Conservation (phyloP, 306 rosid genomes). For the Pyrus bretschneideri region DNA sequence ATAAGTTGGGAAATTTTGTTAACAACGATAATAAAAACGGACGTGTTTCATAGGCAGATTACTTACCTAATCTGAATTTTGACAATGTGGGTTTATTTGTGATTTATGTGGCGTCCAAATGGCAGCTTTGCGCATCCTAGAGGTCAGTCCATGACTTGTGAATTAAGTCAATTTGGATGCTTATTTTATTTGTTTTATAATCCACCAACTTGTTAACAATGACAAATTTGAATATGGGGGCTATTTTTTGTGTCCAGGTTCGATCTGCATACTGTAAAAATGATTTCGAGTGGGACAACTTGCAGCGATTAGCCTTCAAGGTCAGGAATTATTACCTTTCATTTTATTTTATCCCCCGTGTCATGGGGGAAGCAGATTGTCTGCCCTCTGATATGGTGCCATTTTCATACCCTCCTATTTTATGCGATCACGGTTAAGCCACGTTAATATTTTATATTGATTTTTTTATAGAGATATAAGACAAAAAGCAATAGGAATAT, state of each 20-base stretch:
- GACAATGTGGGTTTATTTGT: not conserved
- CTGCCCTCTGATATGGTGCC: no score
- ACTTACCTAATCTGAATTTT: conserved; percentile 3
- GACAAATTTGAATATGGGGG: not conserved
- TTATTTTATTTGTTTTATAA: not conserved
- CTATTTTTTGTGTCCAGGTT: conserved; percentile 39
- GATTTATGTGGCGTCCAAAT: conserved; percentile 19
- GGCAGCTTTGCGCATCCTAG: conserved; percentile 74
- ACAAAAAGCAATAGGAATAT: no score
- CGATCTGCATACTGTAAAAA: conserved; percentile 80
- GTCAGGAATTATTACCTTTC: conserved; percentile 20
- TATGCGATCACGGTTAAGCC: no score
- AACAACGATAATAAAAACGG: no score
- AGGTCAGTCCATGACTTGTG: conserved; percentile 39
- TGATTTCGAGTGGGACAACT: conserved; percentile 90
- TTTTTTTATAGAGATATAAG: no score
- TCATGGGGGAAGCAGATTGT: not conserved
- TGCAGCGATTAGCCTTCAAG: conserved; percentile 60
- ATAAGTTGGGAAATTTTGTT: no score
- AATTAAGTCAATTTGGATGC: not conserved
- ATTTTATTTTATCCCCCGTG: not conserved
- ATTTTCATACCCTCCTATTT: no score
- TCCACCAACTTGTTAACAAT: not conserved
- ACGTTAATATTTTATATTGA: no score
- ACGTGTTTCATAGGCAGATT: not conserved